Percentiles rank a stretch among this genome's conserved stretches.
Conservation (phyloP, 257 asterid genomes). For the Verbena officinalis region DNA sequence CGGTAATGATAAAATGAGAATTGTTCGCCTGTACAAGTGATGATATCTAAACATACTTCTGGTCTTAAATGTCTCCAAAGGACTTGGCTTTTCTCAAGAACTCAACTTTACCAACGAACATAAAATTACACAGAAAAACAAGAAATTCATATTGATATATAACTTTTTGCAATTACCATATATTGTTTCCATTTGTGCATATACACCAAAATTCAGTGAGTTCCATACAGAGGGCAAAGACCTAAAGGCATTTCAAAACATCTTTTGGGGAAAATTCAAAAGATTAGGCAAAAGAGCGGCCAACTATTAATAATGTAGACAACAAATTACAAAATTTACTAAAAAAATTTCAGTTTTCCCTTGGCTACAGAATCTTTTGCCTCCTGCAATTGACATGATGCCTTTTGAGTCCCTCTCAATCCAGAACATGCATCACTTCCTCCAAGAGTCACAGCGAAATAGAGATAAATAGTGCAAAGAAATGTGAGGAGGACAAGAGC, state of each 20-base stretch:
- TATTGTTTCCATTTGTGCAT: constrained; percentile 12
- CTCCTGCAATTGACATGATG: constrained; percentile 46
- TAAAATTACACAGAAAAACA: constrained; percentile 1
- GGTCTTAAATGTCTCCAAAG: no score
- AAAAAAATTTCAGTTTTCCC: constrained; percentile 66
- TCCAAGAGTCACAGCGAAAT: constrained; percentile 76
- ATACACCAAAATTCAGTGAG: constrained; percentile 36
- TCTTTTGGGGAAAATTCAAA: constrained; percentile 1
- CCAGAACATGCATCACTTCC: constrained; percentile 50
- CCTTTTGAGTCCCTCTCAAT: constrained; percentile 49
- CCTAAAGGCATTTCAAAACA: constrained; percentile 26
- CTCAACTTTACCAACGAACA: neutral
- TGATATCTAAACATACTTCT: no score
- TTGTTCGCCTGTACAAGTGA: no score
- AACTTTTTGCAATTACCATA: neutral
- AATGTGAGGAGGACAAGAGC: constrained; percentile 59
- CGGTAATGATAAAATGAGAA: no score
- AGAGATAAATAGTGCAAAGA: constrained; percentile 71
- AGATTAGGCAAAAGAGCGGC: constrained; percentile 10
- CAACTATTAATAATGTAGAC: neutral
- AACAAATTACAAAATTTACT: constrained; percentile 13
- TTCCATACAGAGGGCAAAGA: constrained; percentile 10
- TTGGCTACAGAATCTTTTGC: constrained; percentile 42
- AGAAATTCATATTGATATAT: constrained; percentile 2
- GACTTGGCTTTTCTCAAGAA: no score